Conservation (phyloP, 164 flowering plant genomes). For the Sextonia rubra region DNA sequence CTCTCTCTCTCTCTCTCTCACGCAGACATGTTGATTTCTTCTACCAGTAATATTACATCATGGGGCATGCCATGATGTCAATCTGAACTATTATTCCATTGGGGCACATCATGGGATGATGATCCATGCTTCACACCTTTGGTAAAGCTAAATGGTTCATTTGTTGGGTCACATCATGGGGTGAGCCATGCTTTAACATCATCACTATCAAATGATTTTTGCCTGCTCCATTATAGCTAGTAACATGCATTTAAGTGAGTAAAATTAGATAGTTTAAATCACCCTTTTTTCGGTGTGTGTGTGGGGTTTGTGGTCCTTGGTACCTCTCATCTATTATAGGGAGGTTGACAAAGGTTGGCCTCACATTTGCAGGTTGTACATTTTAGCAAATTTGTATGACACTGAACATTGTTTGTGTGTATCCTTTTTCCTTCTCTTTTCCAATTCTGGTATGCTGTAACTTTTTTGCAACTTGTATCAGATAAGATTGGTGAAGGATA, state of each 20-base stretch:
- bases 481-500: slow-evolving; percentile 76
- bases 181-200: not conserved
- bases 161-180: not conserved
- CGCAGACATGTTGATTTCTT: not conserved
- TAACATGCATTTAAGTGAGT: not conserved
- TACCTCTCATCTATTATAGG: not conserved
- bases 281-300: too few species aligned
- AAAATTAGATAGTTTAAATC: not conserved
- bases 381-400: not conserved
- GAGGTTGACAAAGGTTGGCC: not conserved
- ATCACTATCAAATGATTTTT: too few species aligned
- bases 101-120: not conserved
- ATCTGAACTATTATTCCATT: too few species aligned
- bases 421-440: not conserved
- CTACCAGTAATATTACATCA: not conserved
- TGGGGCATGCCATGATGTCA: not conserved
- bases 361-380: not conserved
- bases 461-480: slow-evolving; percentile 23
- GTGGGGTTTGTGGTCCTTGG: not conserved
- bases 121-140: not conserved
- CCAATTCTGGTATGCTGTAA: not conserved
- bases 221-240: not conserved
- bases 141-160: not conserved
- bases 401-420: not conserved
- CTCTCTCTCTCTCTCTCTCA: too few species aligned